A percentile compares a stretch with the other conserved stretches of the same genome.
Evolutionary conservation across 805 yeast genomes (phyloP).

Genomic region (Saccharomyces kudriavzevii): DNA sequence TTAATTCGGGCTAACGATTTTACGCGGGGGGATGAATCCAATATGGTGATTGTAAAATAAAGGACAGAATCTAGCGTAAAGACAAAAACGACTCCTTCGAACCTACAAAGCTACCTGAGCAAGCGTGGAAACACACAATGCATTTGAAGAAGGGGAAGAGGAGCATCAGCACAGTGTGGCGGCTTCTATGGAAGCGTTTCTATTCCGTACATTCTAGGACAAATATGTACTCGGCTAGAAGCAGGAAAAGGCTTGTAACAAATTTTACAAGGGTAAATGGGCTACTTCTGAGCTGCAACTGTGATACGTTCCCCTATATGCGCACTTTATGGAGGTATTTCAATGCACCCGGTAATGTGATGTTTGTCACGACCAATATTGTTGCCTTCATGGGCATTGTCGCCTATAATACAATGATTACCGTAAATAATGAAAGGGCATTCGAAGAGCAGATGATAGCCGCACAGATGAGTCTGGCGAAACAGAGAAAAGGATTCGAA

Average conservation of each 20-base stretch:
- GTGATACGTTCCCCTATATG: conserved; percentile 2
- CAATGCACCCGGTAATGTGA: conserved; percentile 33
- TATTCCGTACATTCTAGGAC: background rate
- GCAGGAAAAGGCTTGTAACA: background rate
- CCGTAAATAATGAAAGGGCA: conserved; percentile 4
- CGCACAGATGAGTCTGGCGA: background rate
- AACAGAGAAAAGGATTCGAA: background rate
- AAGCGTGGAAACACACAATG: background rate
- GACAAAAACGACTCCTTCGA: background rate
- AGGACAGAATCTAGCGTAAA: background rate
- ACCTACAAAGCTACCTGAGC: background rate
- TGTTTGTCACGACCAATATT: conserved; percentile 33
- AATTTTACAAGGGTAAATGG: background rate
- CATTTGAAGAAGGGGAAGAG: background rate
- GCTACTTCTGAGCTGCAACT: background rate
- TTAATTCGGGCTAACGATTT: background rate
- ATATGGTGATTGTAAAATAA: background rate
- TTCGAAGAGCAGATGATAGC: background rate
- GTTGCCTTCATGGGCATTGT: conserved; percentile 30
- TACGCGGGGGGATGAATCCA: background rate
- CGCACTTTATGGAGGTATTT: conserved; percentile 31
- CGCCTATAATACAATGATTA: conserved; percentile 26
- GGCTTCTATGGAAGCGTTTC: background rate
- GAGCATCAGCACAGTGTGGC: background rate
- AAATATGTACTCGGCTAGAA: background rate